Conservation (phyloP, 208 protist species). For the Crithidia thermophila region DNA sequence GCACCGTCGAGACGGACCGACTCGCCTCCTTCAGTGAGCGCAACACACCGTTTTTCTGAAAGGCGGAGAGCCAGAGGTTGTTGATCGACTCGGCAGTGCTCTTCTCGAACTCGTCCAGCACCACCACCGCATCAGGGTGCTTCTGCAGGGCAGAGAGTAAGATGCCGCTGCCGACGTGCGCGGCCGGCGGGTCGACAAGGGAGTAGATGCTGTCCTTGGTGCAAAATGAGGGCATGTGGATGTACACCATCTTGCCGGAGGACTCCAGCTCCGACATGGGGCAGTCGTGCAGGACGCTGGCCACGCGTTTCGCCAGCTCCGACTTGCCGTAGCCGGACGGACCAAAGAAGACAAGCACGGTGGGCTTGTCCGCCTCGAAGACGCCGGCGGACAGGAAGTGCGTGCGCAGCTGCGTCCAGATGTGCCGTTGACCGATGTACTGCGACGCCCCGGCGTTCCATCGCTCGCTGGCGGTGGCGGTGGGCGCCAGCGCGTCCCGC, state of each 20-base stretch:
- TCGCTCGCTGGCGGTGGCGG: slow-evolving; percentile 21
- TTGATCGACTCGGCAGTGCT: slow-evolving; percentile 78
- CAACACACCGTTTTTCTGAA: slow-evolving; percentile 85
- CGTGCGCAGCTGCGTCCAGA: slow-evolving; percentile 51
- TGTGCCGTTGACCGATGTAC: slow-evolving; percentile 76
- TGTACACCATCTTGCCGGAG: slow-evolving; percentile 74
- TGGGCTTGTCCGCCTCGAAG: slow-evolving; percentile 77
- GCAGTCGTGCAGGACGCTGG: slow-evolving; percentile 57
- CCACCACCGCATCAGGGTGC: slow-evolving; percentile 72
- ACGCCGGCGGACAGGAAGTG: slow-evolving; percentile 70
- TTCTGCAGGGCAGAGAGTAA: slow-evolving; percentile 74
- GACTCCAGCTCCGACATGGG: slow-evolving; percentile 51
- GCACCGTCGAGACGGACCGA: slow-evolving; percentile 72
- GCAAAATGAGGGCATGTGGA: slow-evolving; percentile 88
- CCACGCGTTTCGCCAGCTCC: slow-evolving; percentile 73
- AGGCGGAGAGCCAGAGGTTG: slow-evolving; percentile 88
- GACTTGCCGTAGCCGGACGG: slow-evolving; percentile 88
- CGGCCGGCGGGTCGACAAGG: slow-evolving; percentile 84
- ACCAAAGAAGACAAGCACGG: slow-evolving; percentile 83
- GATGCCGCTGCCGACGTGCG: slow-evolving; percentile 82
- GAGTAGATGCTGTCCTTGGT: slow-evolving; percentile 90
- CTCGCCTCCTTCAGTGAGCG: slow-evolving; percentile 80
- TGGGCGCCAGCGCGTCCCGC: not conserved
- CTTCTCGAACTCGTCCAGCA: slow-evolving; percentile 92
- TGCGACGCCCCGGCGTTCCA: slow-evolving; percentile 51